Conservation (phyloP, 1,139 yeast species). For the Candida pseudoviswanathii region DNA sequence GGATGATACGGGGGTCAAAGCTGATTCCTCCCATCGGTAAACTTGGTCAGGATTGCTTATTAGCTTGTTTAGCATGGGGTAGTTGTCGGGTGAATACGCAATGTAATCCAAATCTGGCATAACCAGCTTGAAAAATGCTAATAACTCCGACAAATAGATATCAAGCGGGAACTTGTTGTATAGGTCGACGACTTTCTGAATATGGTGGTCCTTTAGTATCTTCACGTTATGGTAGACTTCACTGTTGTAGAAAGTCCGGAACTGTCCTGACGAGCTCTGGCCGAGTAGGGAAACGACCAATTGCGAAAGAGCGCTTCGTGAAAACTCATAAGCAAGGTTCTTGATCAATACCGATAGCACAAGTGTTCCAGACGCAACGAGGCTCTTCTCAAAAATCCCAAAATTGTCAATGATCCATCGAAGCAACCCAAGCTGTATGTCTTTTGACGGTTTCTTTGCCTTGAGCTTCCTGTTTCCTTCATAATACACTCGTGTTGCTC, state of each 20-base stretch:
- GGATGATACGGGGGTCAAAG: neutral
- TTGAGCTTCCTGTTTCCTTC: slow-evolving; percentile 21
- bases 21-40: neutral
- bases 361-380: slow-evolving; percentile 17
- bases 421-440: slow-evolving; percentile 25
- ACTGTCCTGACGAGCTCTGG: slow-evolving; percentile 5
- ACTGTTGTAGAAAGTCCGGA: slow-evolving; percentile 11
- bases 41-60: neutral
- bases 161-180: slow-evolving; percentile 38
- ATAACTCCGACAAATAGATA: slow-evolving; percentile 26
- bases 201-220: slow-evolving; percentile 35
- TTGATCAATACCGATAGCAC: slow-evolving; percentile 30
- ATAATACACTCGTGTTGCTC: slow-evolving; percentile 27
- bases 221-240: slow-evolving; percentile 12
- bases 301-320: slow-evolving; percentile 29
- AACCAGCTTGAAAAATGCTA: slow-evolving; percentile 26
- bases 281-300: slow-evolving; percentile 25
- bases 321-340: slow-evolving; percentile 31
- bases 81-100: slow-evolving; percentile 10
- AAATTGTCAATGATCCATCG: slow-evolving; percentile 30
- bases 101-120: slow-evolving; percentile 27
- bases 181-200: slow-evolving; percentile 34
- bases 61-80: slow-evolving; percentile 9
- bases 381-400: slow-evolving; percentile 23
- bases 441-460: slow-evolving; percentile 21